phyloP scores from a whole-genome alignment of 768 basidiomycete genomes.

The Galerina sulciceps region DNA sequence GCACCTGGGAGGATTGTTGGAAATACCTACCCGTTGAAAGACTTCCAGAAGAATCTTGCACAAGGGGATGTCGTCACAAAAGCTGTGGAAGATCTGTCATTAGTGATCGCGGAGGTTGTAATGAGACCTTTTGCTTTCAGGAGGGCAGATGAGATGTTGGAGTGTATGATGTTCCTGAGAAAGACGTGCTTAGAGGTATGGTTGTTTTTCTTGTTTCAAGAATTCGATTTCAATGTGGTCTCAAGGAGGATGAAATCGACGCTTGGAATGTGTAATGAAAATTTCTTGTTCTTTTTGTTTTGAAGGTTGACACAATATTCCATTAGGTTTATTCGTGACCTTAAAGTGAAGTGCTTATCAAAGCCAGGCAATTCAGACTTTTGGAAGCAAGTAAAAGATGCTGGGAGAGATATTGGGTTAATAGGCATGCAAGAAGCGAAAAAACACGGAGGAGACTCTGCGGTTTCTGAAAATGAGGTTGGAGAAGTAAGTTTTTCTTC shows the following conservation, averaged over 20 bases:
- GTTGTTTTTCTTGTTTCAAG: neutral
- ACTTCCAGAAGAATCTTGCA: conserved; percentile 74
- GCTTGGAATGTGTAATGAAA: conserved; percentile 73
- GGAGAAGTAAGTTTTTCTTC: conserved; percentile 45
- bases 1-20: conserved; percentile 80
- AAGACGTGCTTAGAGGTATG: conserved; percentile 66
- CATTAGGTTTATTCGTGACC: conserved; percentile 60
- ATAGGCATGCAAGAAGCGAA: conserved; percentile 69
- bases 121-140: conserved; percentile 71
- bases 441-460: conserved; percentile 58
- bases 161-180: conserved; percentile 73
- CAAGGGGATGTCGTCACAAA: conserved; percentile 83
- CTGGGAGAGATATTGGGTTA: conserved; percentile 59
- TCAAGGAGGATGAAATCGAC: conserved; percentile 81
- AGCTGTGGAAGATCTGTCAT: conserved; percentile 80
- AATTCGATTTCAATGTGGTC: neutral
- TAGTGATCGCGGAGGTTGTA: conserved; percentile 73
- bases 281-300: neutral
- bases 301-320: neutral
- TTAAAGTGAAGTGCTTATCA: conserved; percentile 58
- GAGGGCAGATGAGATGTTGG: conserved; percentile 70
- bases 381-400: conserved; percentile 59
- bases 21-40: conserved; percentile 69
- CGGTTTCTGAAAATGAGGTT: conserved; percentile 57
- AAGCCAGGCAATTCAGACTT: conserved; percentile 69